phyloP scores from a whole-genome alignment of 345 rosid species.

The Pelargonium nanum region DNA sequence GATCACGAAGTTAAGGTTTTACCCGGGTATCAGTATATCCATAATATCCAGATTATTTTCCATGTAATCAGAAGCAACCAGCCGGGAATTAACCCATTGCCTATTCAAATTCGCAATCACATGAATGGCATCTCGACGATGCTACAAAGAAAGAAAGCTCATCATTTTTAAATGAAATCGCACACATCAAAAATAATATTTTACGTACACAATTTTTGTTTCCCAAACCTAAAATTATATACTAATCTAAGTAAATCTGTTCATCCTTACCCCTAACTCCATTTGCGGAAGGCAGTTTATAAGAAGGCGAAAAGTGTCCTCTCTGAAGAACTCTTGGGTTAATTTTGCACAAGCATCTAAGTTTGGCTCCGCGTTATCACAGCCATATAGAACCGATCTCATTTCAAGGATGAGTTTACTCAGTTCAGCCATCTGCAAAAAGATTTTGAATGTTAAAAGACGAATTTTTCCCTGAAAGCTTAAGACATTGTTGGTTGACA shows the following conservation, averaged over 20 bases:
- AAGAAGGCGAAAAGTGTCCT: constrained; percentile 37
- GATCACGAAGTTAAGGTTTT: constrained; percentile 1
- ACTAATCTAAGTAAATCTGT: too few species aligned
- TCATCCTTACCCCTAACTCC: constrained; percentile 36
- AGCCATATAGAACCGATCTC: constrained; percentile 42
- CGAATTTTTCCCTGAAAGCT: too few species aligned
- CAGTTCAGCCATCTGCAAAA: constrained; percentile 39
- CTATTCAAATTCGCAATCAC: constrained; percentile 44
- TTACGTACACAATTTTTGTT: too few species aligned
- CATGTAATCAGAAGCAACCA: constrained; percentile 29
- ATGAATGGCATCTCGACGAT: constrained; percentile 39
- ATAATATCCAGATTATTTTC: constrained; percentile 33
- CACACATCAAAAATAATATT: too few species aligned
- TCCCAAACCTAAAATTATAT: too few species aligned
- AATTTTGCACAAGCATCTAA: constrained; percentile 39
- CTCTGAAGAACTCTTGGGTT: constrained; percentile 50
- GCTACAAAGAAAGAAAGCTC: constrained; percentile 19
- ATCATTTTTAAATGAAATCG: constrained; percentile 3
- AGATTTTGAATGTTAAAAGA: too few species aligned
- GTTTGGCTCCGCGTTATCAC: constrained; percentile 44
- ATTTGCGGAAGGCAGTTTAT: constrained; percentile 40
- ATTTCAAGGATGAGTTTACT: constrained; percentile 33
- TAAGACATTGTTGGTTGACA: too few species aligned
- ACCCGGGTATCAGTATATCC: constrained; percentile 36
- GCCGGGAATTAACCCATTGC: constrained; percentile 28